Percentiles rank a stretch among this genome's conserved stretches.
These are phyloP conservation scores for Aquilaria sinensis DNA, from an alignment of 345 rosid species.

Conservation along the genomic window DNA sequence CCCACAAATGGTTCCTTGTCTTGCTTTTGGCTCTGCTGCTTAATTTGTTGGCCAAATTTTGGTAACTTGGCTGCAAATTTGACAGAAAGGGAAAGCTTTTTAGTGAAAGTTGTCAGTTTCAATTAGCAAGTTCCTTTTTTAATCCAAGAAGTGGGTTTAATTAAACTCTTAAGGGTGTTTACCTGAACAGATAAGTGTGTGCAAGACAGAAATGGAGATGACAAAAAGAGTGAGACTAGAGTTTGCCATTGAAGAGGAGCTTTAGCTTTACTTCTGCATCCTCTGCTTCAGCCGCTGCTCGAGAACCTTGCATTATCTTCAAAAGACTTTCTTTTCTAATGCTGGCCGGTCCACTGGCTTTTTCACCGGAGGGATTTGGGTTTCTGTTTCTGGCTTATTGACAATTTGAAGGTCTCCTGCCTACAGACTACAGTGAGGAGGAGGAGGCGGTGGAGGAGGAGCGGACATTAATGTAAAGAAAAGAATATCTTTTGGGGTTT, in stretches of 20 bases:
- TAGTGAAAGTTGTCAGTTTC: too few relatives aligned
- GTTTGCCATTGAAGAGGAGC: conserved; percentile 59
- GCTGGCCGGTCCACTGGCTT: conserved; percentile 2
- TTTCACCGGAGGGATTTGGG: conserved; percentile 4
- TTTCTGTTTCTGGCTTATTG: conserved; percentile 17
- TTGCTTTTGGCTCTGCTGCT: conserved; percentile 30
- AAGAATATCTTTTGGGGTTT: conserved; percentile 7
- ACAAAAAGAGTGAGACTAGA: conserved; percentile 30
- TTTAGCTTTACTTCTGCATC: conserved; percentile 31
- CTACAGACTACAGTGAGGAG: not conserved
- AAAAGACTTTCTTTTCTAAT: not conserved
- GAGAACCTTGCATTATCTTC: conserved; percentile 70
- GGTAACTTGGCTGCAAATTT: conserved; percentile 25
- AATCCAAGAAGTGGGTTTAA: not conserved
- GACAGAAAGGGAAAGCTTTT: not conserved
- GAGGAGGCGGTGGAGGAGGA: conserved; percentile 1
- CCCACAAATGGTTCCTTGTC: conserved; percentile 79
- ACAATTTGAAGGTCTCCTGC: not conserved
- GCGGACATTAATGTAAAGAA: conserved; percentile 4
- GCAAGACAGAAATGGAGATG: conserved; percentile 25
- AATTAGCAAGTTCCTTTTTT: too few relatives aligned
- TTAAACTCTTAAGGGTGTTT: not conserved
- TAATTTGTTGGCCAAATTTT: conserved; percentile 17
- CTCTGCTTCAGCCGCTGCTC: conserved; percentile 38
- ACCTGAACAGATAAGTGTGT: conserved; percentile 19